Evolutionary conservation across 2,329 filamentous ascomycete genomes (phyloP).

Genomic region (Pseudopithomyces chartarum): DNA sequence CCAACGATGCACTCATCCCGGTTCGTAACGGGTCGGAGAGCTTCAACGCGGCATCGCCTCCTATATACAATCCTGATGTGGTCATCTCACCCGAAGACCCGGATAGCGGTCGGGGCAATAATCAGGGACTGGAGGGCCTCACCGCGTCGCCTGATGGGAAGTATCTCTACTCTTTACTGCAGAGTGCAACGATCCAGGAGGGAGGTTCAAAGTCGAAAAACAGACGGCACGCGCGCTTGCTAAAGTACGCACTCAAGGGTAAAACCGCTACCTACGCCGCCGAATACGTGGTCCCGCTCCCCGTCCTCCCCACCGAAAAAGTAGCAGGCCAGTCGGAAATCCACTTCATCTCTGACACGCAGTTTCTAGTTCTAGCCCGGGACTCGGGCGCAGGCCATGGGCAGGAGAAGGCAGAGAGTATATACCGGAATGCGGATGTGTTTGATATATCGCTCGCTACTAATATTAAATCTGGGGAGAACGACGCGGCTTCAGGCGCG

Average conservation of each 20-base stretch:
- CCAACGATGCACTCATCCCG: conserved; percentile 68
- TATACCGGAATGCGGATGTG: conserved; percentile 72
- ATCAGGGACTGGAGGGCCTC: conserved; percentile 76
- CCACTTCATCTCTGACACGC: conserved; percentile 64
- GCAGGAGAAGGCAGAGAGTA: conserved; percentile 55
- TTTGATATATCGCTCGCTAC: conserved; percentile 68
- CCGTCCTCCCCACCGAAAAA: conserved; percentile 59
- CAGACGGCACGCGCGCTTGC: conserved; percentile 63
- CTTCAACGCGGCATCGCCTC: conserved; percentile 69
- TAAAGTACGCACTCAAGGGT: conserved; percentile 66
- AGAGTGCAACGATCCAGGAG: conserved; percentile 60
- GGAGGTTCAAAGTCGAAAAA: conserved; percentile 61
- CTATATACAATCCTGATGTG: conserved; percentile 60
- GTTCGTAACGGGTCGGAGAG: conserved; percentile 63
- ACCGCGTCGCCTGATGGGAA: conserved; percentile 67
- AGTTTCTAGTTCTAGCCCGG: conserved; percentile 70
- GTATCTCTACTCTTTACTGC: conserved; percentile 67
- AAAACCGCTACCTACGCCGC: conserved; percentile 55
- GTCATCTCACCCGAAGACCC: conserved; percentile 61
- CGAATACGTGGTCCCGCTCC: conserved; percentile 71
- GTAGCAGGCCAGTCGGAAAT: conserved; percentile 73
- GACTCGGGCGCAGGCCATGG: conserved; percentile 67
- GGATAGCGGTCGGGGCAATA: conserved; percentile 68
- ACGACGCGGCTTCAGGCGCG: conserved; percentile 47
- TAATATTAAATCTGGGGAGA: conserved; percentile 58